Base-by-base conservation (phyloP, 345 rosid species). In the Citrus mangshanensis region DNA sequence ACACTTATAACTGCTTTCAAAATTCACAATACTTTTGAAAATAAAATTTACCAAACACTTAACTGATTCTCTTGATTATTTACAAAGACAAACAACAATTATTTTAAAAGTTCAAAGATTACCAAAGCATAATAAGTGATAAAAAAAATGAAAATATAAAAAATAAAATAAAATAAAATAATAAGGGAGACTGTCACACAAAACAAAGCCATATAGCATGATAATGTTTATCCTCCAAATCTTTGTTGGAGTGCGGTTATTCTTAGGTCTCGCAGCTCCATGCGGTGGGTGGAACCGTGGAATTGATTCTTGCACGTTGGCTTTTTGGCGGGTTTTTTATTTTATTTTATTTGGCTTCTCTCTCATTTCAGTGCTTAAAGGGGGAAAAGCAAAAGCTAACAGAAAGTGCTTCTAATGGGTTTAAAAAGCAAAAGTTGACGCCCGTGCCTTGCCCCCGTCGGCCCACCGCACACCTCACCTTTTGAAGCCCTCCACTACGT, bases 191-290 rank as follows among this genome's bases (percentile, higher is more conserved):
- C 0, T 0, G 58, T 54, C 58, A 18, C 58, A 54, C 58, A 54
- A 54, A 54, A 54, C 51, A 46, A 46, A 46, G 51, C 18, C 18
- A 46, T 46, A 46, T 3, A 46, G 14, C 58, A 18, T 18, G 19
- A 18, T 54, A 18, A 18, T 54, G 4, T 54, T 18, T 18, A 54
- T 54, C 7, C 6, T 54, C 27, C 70, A 63, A 82, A 83, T 88
- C 91, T 89, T 81, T 80, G 84, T 86, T 79, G 86, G 87, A 87
- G 70, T 80, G 89, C 90, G 90, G 80, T 76, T 88, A 78, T 82
- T 84, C 89, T 79, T 72, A 18, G 6, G 12, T 70, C 25, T 46
- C 49, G 35, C 9, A 64, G 38, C 68, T 78, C 79, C 71, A 76
- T 81, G 82, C 67, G 56, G 28, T 58, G 84, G 70, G 82, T 13